These are phyloP conservation scores for Mucor indicus DNA, from an alignment of 371 early-diverging fungal genomes.

Conservation along the genomic window DNA sequence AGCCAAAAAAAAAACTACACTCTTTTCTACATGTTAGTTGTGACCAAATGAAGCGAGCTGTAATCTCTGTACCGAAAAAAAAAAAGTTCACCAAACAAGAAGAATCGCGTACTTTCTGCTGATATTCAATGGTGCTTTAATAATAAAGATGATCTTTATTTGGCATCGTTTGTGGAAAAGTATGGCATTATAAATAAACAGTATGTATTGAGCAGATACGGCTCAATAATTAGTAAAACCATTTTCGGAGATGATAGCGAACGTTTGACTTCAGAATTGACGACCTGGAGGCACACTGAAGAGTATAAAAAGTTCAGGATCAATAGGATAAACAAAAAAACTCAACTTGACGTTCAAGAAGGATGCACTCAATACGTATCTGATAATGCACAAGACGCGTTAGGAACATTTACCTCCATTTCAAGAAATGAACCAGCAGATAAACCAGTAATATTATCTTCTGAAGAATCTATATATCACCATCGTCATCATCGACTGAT, in stretches of 20 bases:
- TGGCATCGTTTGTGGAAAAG: slow-evolving; percentile 15
- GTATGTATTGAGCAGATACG: slow-evolving; percentile 20
- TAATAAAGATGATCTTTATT: slow-evolving; percentile 15
- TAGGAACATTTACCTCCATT: slow-evolving; percentile 11
- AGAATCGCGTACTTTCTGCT: slow-evolving; percentile 19
- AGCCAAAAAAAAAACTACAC: too few species aligned
- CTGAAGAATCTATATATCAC: slow-evolving; percentile 3
- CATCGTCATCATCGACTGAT: slow-evolving; percentile 9
- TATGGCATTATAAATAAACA: slow-evolving; percentile 16
- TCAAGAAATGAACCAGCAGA: slow-evolving; percentile 13
- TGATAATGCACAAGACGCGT: slow-evolving; percentile 10
- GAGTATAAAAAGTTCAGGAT: slow-evolving; percentile 16
- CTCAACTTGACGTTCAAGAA: slow-evolving; percentile 13
- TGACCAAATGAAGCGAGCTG: slow-evolving; percentile 14
- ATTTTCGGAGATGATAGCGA: slow-evolving; percentile 11
- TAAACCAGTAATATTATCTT: slow-evolving; percentile 3
- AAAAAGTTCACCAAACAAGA: slow-evolving; percentile 17
- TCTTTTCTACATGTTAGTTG: slow-evolving; percentile 2
- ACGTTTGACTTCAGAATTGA: slow-evolving; percentile 21
- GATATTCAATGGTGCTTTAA: slow-evolving; percentile 22
- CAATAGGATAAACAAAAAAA: slow-evolving; percentile 10
- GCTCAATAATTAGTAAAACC: slow-evolving; percentile 14
- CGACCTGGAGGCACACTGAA: slow-evolving; percentile 9
- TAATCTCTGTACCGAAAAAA: slow-evolving; percentile 12
- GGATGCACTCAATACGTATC: slow-evolving; percentile 1